Evolutionary conservation across 257 asterid genomes (phyloP), one percentile per base, ranked within the genome.

Genomic region (Echium plantagineum): DNA sequence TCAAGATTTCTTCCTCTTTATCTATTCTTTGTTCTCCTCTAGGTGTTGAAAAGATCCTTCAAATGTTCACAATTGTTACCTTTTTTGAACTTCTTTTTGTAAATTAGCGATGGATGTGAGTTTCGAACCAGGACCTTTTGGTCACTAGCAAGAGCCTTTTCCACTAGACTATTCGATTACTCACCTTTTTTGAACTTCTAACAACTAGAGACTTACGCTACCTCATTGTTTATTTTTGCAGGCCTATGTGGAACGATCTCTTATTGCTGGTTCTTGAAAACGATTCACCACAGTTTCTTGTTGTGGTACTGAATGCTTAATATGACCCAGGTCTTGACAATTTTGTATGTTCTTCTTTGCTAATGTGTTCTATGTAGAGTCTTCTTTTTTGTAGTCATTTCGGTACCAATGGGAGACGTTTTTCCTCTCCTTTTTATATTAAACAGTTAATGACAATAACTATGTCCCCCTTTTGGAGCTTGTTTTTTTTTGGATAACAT

Each of bases 191-290:
- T 42, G 49, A 12, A 42, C 17, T 12, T 12, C 13, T 42, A 42
- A 42, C 49, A 12, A 42, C 17, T 42, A 2, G 49, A 42, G 49
- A 42, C 13, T 42, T 13, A 42, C 13, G 17, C 17, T 42, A 13
- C 49, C 16, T 42, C 10, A 12, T 42, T 42, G 49, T 42, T n/a
- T 12, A 2, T n/a, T 53, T 53, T n/a, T 53, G 57, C 57, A 53
- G 57, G 57, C 57, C 10, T 53, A 53, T 19, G 57, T 53, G 57
- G 57, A 53, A 21, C 57, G 57, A 20, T 53, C 57, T 53, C 57
- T n/a, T 19, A 53, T 19, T 28, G 22, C 15, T 53, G 28, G 15
- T 17, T 53, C 57, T 53, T 53, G 57, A 42, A 42, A 53, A 53
- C 12, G 19, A 19, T 53, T 21, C 12, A n/a, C 15, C 57, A 53